These are phyloP conservation scores for Didymella keratinophila DNA, from an alignment of 2,329 filamentous ascomycete genomes.

Conservation along the genomic window DNA sequence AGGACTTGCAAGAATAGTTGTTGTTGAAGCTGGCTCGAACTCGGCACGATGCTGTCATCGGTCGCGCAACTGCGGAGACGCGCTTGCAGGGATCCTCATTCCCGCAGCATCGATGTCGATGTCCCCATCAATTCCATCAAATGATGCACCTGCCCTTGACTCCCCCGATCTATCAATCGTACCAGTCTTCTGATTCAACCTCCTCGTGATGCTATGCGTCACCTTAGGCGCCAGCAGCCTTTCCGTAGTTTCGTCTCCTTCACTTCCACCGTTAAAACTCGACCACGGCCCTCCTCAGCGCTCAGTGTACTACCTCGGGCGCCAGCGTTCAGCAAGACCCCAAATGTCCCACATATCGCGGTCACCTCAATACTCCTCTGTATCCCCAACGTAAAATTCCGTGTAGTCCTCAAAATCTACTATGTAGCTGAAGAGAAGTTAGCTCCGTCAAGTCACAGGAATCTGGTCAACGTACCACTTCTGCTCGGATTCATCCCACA, in stretches of 20 bases:
- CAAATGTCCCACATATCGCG: neutral
- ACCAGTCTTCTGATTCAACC: too few species aligned
- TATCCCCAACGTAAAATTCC: neutral
- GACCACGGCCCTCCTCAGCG: too few species aligned
- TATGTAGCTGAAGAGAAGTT: constrained; percentile 1
- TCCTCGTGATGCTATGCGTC: too few species aligned
- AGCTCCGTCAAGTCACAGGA: neutral
- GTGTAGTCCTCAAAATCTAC: neutral
- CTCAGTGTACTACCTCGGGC: too few species aligned
- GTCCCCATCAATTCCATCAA: neutral
- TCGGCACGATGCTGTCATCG: constrained; percentile 39
- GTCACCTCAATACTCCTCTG: neutral
- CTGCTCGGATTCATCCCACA: constrained; percentile 5
- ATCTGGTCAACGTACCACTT: neutral
- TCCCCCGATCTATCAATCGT: too few species aligned
- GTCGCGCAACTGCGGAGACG: constrained; percentile 22
- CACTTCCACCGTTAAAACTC: too few species aligned
- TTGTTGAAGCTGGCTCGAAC: constrained; percentile 23
- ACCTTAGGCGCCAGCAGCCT: too few species aligned
- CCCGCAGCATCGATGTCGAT: neutral
- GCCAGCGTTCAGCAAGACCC: neutral
- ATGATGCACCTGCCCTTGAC: too few species aligned
- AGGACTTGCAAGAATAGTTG: constrained; percentile 23
- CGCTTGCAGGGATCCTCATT: constrained; percentile 5
- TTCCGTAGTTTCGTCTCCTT: too few species aligned